A percentile compares a stretch with the other conserved stretches of the same genome.
Conservation (phyloP, 2,329 filamentous ascomycete genomes). For the Blastomyces emzantsi region DNA sequence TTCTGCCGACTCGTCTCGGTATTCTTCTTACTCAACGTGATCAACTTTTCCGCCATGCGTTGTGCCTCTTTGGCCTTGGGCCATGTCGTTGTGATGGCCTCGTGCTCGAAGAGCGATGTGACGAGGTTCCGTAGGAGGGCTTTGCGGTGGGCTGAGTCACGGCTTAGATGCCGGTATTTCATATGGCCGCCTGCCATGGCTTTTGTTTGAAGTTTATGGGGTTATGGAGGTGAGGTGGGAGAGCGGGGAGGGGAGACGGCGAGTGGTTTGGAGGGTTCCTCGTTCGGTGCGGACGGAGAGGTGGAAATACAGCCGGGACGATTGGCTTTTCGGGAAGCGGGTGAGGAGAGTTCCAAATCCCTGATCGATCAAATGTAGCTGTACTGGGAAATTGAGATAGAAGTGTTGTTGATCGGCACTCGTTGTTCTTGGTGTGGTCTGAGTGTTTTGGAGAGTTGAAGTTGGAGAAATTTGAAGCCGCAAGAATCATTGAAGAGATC, state of each 20-base stretch:
- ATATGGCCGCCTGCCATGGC: conserved; percentile 76
- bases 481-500: conserved; percentile 1
- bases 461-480: conserved; percentile 5
- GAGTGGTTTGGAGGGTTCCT: background rate
- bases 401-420: background rate
- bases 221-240: background rate
- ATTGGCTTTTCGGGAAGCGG: background rate
- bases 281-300: background rate
- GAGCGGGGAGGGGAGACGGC: background rate
- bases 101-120: conserved; percentile 85
- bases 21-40: conserved; percentile 88
- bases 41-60: conserved; percentile 83
- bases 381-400: background rate
- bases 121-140: conserved; percentile 93
- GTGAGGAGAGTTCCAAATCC: background rate
- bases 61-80: conserved; percentile 97
- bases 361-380: background rate
- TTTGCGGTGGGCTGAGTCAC: conserved; percentile 76
- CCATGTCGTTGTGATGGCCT: conserved; percentile 91
- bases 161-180: conserved; percentile 83
- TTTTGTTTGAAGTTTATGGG: background rate
- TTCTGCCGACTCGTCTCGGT: conserved; percentile 68
- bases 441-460: background rate
- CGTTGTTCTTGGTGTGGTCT: background rate
- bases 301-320: background rate